A percentile compares a stretch with the other conserved stretches of the same genome.
These are phyloP conservation scores for Anethum foeniculum DNA, from an alignment of 140 eudicot genomes.

Conservation along the genomic window DNA sequence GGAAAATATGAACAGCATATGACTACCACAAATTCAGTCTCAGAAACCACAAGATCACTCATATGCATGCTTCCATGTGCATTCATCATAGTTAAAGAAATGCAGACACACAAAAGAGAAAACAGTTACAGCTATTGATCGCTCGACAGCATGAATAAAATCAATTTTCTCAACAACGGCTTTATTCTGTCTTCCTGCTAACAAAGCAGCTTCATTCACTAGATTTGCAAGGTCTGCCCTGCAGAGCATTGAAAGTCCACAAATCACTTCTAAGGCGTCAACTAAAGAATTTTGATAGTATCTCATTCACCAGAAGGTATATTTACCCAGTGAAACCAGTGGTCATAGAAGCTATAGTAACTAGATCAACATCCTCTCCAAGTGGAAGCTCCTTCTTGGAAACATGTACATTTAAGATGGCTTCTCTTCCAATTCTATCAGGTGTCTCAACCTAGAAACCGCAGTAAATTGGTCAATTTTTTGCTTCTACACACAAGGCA, in stretches of 20 bases:
- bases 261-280: conserved; percentile 7
- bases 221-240: conserved; percentile 99
- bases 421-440: conserved; percentile 84
- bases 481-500: conserved; percentile 4
- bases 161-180: conserved; percentile 68
- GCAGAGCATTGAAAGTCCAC: conserved; percentile 24
- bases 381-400: conserved; percentile 88
- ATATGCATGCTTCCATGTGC: background rate
- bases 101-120: background rate
- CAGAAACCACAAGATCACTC: conserved; percentile 1
- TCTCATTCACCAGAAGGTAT: background rate
- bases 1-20: background rate
- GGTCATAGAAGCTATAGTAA: conserved; percentile 79
- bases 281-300: background rate
- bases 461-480: conserved; percentile 6
- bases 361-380: conserved; percentile 70
- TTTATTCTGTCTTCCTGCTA: conserved; percentile 88
- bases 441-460: conserved; percentile 84
- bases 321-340: conserved; percentile 96
- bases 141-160: conserved; percentile 90
- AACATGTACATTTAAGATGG: conserved; percentile 81
- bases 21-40: background rate
- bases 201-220: conserved; percentile 96
- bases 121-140: conserved; percentile 77
- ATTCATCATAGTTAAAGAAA: background rate